Evolutionary conservation across 305 asterid species (phyloP).

Genomic region (Fraxinus baroniana): DNA sequence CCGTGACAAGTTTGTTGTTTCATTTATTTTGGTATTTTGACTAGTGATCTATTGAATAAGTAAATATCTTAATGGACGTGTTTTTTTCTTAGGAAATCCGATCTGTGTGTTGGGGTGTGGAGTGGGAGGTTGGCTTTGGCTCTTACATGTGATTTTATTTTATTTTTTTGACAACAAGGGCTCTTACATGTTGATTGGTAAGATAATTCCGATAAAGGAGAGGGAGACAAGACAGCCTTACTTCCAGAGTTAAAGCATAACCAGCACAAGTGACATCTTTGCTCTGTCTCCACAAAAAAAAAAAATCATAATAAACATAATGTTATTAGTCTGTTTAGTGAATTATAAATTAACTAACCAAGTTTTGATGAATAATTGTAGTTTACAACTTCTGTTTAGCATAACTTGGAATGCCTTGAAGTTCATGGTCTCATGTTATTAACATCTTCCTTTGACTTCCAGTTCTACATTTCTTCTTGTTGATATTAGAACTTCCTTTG

Average conservation of each 20-base stretch:
- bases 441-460: neutral
- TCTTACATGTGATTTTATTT: neutral
- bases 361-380: neutral
- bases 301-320: neutral
- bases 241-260: neutral
- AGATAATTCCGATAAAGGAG: neutral
- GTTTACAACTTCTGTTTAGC: neutral
- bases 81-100: neutral
- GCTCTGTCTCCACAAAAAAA: neutral
- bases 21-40: neutral
- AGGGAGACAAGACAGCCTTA: neutral
- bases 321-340: neutral
- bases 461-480: constrained; percentile 1
- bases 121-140: neutral
- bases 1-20: neutral
- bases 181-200: neutral
- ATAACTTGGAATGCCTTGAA: neutral
- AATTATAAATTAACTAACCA: neutral
- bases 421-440: neutral
- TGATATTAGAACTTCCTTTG: constrained; percentile 8
- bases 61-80: neutral
- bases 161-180: neutral
- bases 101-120: neutral
- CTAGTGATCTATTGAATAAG: neutral
- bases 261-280: neutral